phyloP scores from a whole-genome alignment of 2,329 filamentous ascomycete species.

The Westerdykella aurantiaca region DNA sequence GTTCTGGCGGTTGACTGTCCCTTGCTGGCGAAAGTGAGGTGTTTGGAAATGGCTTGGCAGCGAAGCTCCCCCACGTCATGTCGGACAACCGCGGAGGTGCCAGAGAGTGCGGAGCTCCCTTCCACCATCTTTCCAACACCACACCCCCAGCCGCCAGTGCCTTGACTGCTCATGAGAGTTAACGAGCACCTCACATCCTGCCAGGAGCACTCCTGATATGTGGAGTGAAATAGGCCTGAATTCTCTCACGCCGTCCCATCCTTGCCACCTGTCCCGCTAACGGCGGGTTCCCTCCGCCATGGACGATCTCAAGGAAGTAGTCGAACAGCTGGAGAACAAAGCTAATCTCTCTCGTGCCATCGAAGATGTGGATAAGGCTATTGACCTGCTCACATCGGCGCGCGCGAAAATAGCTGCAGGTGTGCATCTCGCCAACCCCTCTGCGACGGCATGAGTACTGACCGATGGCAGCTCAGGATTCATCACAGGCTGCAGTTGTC shows the following conservation, averaged over 20 bases:
- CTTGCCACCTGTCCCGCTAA: too few species aligned
- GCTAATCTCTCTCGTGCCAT: conserved; percentile 66
- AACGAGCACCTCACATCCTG: too few species aligned
- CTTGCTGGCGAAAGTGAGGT: background rate
- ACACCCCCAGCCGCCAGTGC: too few species aligned
- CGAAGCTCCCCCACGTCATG: too few species aligned
- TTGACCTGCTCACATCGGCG: conserved; percentile 68
- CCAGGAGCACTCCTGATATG: too few species aligned
- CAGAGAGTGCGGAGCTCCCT: too few species aligned
- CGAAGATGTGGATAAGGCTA: conserved; percentile 74
- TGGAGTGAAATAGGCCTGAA: too few species aligned
- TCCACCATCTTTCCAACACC: background rate
- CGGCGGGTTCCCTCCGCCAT: conserved; percentile 36
- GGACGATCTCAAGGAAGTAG: conserved; percentile 66
- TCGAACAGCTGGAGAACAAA: conserved; percentile 64
- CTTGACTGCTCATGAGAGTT: too few species aligned
- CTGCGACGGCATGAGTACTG: background rate
- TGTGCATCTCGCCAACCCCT: conserved; percentile 6
- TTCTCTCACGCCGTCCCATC: too few species aligned
- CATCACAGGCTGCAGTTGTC: conserved; percentile 63
- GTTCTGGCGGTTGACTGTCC: conserved; percentile 7
- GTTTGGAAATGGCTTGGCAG: too few species aligned
- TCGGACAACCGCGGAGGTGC: too few species aligned
- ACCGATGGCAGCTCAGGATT: conserved; percentile 44
- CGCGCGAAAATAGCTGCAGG: conserved; percentile 67